phyloP scores from a whole-genome alignment of 73 alveolate genomes.

The Paramecium sexaurelia region DNA sequence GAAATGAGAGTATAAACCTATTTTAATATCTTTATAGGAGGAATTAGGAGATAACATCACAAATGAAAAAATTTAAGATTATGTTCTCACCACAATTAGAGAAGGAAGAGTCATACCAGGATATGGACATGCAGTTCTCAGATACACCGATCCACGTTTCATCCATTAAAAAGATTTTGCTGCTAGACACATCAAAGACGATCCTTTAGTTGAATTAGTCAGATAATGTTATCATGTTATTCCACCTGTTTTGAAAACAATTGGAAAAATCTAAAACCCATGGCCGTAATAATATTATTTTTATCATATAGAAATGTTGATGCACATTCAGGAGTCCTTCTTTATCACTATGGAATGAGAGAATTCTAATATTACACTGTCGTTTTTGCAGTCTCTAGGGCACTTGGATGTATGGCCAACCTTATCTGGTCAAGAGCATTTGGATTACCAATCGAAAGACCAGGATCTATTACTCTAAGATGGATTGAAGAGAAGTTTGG shows the following conservation, averaged over 20 bases:
- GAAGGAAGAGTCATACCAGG: conserved; percentile 91
- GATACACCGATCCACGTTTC: conserved; percentile 95
- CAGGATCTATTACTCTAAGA: conserved; percentile 66
- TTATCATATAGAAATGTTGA: conserved; percentile 79
- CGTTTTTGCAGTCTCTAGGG: conserved; percentile 93
- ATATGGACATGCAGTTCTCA: conserved; percentile 97
- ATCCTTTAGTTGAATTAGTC: conserved; percentile 79
- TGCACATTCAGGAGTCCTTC: conserved; percentile 93
- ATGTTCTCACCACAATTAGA: conserved; percentile 70
- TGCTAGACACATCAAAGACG: conserved; percentile 74
- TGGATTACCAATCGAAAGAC: conserved; percentile 93
- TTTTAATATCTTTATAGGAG: conserved; percentile 11
- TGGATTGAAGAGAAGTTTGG: conserved; percentile 61
- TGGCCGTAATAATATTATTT: conserved; percentile 77
- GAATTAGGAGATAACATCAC: conserved; percentile 78
- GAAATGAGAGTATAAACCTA: conserved; percentile 68
- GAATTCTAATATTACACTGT: conserved; percentile 86
- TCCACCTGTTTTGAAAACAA: conserved; percentile 78
- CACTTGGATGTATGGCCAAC: conserved; percentile 90
- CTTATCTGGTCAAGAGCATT: conserved; percentile 91
- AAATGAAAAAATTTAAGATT: conserved; percentile 76
- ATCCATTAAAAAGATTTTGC: conserved; percentile 79
- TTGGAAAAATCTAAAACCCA: conserved; percentile 90
- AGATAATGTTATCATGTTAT: conserved; percentile 79
- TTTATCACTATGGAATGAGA: conserved; percentile 83